Evolutionary conservation across 441 rosid genomes (phyloP).

Genomic region (Erodium texanum): DNA sequence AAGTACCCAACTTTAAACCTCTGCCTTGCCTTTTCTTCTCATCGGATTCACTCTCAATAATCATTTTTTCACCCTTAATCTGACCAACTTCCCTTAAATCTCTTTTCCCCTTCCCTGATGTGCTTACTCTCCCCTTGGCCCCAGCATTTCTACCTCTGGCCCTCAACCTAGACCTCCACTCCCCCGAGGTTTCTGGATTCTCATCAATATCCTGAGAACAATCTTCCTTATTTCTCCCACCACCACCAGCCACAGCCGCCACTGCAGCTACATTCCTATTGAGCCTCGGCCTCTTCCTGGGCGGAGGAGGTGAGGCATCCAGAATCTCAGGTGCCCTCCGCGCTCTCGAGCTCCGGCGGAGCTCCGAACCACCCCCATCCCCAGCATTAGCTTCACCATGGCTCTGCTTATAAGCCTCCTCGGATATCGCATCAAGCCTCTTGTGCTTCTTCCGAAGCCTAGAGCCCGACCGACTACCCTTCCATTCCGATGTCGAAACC

Average conservation of each 20-base stretch:
- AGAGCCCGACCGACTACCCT: slow-evolving; percentile 32
- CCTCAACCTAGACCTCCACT: slow-evolving; percentile 69
- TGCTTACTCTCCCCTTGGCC: slow-evolving; percentile 20
- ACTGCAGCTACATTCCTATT: slow-evolving; percentile 21
- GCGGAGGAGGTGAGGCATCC: slow-evolving; percentile 77
- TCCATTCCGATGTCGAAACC: slow-evolving; percentile 32
- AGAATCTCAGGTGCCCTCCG: slow-evolving; percentile 59
- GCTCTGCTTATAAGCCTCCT: slow-evolving; percentile 59
- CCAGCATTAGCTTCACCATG: slow-evolving; percentile 38
- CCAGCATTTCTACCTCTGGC: slow-evolving; percentile 34
- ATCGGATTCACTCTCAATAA: slow-evolving; percentile 12
- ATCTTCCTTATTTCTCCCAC: slow-evolving; percentile 17
- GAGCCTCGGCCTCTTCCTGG: slow-evolving; percentile 45
- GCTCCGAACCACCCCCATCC: slow-evolving; percentile 37
- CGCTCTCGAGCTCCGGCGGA: slow-evolving; percentile 68
- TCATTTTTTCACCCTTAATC: slow-evolving; percentile 13
- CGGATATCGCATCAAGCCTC: slow-evolving; percentile 86
- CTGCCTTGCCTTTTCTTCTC: slow-evolving; percentile 13
- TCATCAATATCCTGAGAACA: slow-evolving; percentile 17
- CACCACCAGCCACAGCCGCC: neutral
- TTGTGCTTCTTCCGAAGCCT: slow-evolving; percentile 75
- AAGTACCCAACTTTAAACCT: slow-evolving; percentile 18
- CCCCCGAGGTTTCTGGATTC: slow-evolving; percentile 30
- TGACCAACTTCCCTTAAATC: slow-evolving; percentile 30
- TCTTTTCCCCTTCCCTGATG: slow-evolving; percentile 31